Evolutionary conservation across 2,329 filamentous ascomycete genomes (phyloP).

Genomic region (Colletotrichum siamense): DNA sequence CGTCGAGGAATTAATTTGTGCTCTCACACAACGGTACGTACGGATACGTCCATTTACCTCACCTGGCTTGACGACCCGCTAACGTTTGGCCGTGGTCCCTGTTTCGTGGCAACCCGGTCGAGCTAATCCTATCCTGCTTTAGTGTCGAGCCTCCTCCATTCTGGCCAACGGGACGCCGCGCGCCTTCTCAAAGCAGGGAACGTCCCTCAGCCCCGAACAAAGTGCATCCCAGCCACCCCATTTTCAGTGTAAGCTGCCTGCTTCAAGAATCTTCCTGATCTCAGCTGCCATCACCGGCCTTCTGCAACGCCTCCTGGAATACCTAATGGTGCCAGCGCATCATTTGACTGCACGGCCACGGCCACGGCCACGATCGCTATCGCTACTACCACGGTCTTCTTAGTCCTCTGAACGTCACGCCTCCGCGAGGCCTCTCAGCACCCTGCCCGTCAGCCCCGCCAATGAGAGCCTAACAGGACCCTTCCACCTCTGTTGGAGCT

Average conservation of each 20-base stretch:
- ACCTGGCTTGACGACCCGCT: background rate
- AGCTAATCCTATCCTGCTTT: background rate
- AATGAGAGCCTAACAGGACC: background rate
- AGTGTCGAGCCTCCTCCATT: background rate
- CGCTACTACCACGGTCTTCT: background rate
- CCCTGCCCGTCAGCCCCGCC: too few species aligned
- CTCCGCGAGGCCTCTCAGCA: background rate
- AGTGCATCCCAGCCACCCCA: conserved; percentile 29
- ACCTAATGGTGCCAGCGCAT: conserved; percentile 24
- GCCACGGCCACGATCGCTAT: background rate
- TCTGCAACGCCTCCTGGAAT: background rate
- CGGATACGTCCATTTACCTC: background rate
- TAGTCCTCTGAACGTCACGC: background rate
- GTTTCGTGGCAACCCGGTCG: background rate
- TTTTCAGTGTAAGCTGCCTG: conserved; percentile 14
- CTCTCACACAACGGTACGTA: background rate
- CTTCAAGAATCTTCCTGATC: background rate
- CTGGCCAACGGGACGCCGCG: conserved; percentile 12
- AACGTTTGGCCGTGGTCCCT: background rate
- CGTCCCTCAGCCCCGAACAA: background rate
- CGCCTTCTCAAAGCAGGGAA: conserved; percentile 18
- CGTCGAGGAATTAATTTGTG: background rate
- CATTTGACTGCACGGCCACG: background rate
- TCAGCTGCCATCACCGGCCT: background rate
- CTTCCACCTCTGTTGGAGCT: background rate